Evolutionary conservation across 805 yeast species (phyloP), one percentile per base, ranked within the genome.

Genomic region (Saccharomycopsis capsularis): DNA sequence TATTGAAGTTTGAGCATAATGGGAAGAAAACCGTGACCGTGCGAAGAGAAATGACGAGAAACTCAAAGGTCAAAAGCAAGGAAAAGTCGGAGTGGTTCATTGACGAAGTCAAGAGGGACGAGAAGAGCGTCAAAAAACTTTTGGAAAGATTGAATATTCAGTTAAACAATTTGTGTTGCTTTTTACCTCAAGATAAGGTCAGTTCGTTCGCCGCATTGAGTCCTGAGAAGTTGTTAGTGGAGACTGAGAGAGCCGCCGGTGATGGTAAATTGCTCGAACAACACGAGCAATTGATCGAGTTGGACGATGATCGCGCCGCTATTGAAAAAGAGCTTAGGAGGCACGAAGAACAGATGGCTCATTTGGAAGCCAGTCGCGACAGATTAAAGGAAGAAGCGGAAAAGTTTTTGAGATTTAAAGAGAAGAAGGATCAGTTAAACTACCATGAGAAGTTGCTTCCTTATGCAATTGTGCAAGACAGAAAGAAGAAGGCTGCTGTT

Each of bases 151-250:
- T 79, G 54, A 85, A 85, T 59, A 84, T 93, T 51, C 98, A 93
- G 60, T 70, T 93, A 49, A 95, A 88, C 61, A 93, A 91, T 61
- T 70, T 91, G 44, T 90, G 98, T 60, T 97, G 91, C 61, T 93
- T 93, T 60, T 68, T 93, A 48, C 96, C 99, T 0, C 99, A 93
- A 62, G 98, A 91, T 58, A 73, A 95, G 52, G 98, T 93, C 4
- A 91, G 95, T 2, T 88, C 86, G 55, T 93, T 93, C 69, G 95
- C 97, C 0, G 76, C 82, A 2, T 67, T 87, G 55, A 75, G 85
- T 25, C 85, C 95, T 1, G 89, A 85, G 54, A 79, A 79, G 52
- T 67, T 91, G 6, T 69, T 93, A 11, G 59, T 70, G 23, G 95
- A 87, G 58, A 86, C 95, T 1, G 87, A 89, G 59, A 68, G 91